A percentile compares a stretch with the other conserved stretches of the same genome.
phyloP scores from a whole-genome alignment of 1,284 basidiomycete species.

The Cryptococcus deneoformans region DNA sequence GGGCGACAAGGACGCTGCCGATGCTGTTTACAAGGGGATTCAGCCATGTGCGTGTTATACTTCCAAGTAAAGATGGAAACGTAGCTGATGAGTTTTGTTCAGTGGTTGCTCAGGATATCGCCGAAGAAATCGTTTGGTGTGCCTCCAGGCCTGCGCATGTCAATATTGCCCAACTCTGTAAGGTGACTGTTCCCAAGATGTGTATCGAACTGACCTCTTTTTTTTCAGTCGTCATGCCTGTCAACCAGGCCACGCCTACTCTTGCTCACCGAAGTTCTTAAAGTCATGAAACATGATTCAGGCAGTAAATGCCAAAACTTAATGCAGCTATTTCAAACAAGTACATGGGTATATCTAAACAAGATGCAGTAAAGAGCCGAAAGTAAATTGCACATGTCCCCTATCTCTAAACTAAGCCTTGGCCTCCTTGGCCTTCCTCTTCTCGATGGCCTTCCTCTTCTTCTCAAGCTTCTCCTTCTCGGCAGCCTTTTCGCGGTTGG shows the following conservation, averaged over 20 bases:
- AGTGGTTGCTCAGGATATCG: constrained; percentile 78
- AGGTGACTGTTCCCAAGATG: constrained; percentile 6
- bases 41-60: constrained; percentile 44
- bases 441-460: constrained; percentile 60
- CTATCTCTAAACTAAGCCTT: constrained; percentile 7
- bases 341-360: neutral
- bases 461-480: constrained; percentile 65
- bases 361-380: neutral
- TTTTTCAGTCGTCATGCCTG: constrained; percentile 36
- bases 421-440: constrained; percentile 56
- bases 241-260: constrained; percentile 38
- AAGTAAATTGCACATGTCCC: neutral
- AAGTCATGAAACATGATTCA: neutral
- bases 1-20: constrained; percentile 74
- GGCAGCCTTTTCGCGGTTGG: constrained; percentile 70
- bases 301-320: neutral
- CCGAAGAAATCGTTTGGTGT: constrained; percentile 88
- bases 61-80: neutral
- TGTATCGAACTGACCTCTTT: too few species aligned
- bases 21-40: constrained; percentile 85
- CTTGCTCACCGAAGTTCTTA: constrained; percentile 26
- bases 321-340: neutral
- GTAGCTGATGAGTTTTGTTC: neutral
- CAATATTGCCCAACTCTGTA: constrained; percentile 39
- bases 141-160: constrained; percentile 41